Conservation (phyloP, 352 stramenopile species). For the Nothophytophthora sp. region DNA sequence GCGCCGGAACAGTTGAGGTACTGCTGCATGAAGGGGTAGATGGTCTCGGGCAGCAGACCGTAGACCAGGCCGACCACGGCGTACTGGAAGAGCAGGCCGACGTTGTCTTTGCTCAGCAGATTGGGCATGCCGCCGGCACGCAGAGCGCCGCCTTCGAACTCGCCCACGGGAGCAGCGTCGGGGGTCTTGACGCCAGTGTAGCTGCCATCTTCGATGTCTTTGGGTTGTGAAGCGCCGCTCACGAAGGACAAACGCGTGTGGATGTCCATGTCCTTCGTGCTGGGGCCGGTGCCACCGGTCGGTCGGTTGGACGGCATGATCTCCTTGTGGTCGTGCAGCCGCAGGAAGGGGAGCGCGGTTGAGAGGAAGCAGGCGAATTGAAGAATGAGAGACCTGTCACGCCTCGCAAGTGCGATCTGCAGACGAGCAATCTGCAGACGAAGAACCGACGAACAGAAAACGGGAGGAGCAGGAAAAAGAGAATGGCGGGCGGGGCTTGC, state of each 20-base stretch:
- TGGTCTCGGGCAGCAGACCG: conserved; percentile 36
- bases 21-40: conserved; percentile 54
- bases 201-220: conserved; percentile 24
- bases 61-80: conserved; percentile 49
- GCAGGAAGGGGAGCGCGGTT: conserved; percentile 4
- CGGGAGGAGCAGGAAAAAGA: too few species aligned
- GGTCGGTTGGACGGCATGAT: conserved; percentile 13
- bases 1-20: conserved; percentile 50
- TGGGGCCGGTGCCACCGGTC: background rate
- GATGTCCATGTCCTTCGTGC: conserved; percentile 24
- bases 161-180: conserved; percentile 8
- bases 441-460: too few species aligned
- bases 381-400: too few species aligned
- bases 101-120: conserved; percentile 27
- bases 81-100: conserved; percentile 56
- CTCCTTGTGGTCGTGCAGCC: conserved; percentile 2
- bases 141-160: conserved; percentile 42
- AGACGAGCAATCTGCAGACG: too few species aligned
- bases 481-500: too few species aligned
- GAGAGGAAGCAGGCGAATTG: conserved; percentile 21
- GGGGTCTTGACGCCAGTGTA: conserved; percentile 33
- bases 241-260: conserved; percentile 34
- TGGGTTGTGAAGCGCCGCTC: conserved; percentile 24
- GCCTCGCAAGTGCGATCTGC: too few species aligned
- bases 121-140: conserved; percentile 35